phyloP scores from a whole-genome alignment of 129 eudicot species.

The Flaveria linearis region DNA sequence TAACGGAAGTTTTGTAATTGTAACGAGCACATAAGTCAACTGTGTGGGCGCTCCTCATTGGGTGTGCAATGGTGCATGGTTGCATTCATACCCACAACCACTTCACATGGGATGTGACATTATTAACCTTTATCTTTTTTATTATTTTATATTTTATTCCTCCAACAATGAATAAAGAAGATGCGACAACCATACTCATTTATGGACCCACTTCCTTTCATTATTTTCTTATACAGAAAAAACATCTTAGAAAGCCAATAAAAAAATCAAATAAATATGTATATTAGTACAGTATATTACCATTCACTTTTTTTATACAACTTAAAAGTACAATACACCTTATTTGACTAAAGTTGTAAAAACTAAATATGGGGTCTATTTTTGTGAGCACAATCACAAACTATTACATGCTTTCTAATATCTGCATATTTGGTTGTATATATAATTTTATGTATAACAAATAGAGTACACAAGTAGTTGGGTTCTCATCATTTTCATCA shows the following conservation, averaged over 20 bases:
- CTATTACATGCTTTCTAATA: background rate
- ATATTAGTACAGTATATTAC: too few species aligned
- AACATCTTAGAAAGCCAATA: background rate
- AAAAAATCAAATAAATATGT: too few species aligned
- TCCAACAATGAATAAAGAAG: conserved; percentile 25
- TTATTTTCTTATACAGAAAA: background rate
- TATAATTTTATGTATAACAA: background rate
- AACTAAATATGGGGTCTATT: background rate
- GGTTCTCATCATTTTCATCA: background rate
- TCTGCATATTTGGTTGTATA: background rate
- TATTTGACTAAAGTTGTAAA: background rate
- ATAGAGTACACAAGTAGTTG: background rate
- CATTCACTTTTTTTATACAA: background rate
- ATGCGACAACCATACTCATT: conserved; percentile 27
- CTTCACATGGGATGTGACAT: conserved; percentile 39
- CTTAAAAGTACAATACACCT: conserved; percentile 3
- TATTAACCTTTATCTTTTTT: conserved; percentile 21
- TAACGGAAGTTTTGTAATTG: too few species aligned
- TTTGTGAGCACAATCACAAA: background rate
- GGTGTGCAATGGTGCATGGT: conserved; percentile 9
- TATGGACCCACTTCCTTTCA: conserved; percentile 5
- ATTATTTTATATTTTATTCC: conserved; percentile 3
- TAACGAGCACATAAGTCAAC: conserved; percentile 24
- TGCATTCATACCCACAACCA: conserved; percentile 35
- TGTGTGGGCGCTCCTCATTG: conserved; percentile 24